Evolutionary conservation across 257 asterid species (phyloP), one percentile per base, ranked within the genome.

Genomic region (Asclepias syriaca): DNA sequence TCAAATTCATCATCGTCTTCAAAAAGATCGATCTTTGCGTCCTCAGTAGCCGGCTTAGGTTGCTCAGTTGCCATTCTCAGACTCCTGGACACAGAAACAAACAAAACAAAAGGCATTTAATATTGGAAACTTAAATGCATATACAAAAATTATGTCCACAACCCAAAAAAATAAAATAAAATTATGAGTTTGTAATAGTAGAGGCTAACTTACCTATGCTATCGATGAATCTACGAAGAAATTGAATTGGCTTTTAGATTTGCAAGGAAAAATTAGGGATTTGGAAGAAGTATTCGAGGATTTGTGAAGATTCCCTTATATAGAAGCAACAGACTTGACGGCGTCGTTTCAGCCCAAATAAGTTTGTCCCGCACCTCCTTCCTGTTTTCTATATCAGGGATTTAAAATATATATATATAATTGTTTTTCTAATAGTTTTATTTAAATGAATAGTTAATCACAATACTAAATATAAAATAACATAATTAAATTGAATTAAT

Each of bases 1-100:
- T 91, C 97, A 45, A 89, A 92, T 74, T 89, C 97, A 71, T 92
- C 96, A 53, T 91, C 96, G 60, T 92, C 96, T 78, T 92, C 95
- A 71, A 89, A 92, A 6, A 92, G 86, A 83, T 92, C 95, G 69
- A 89, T 79, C 77, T 92, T 89, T 24, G 84, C 87, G 63, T 87
- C 93, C 75, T 89, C 93, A 11, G 87, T 66, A 54, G 85, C 87
- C 27, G 87, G 79, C 81, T 86, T 89, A 40, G 90, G 86, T 76
- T 86, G 91, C 73, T 88, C 96, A 27, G 95, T 80, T 51, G 93
- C 87, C 96, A 90, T 88, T 70, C 22, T 57, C 60, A 49, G 48
- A 64, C 71, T 19, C 64, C 53, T 13, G 8, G 43, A n/a, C 54
- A 50, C 55, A 46, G 13, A 69, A 75, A 65, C 16, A 13, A 22